A percentile compares a stretch with the other conserved stretches of the same genome.
Evolutionary conservation across 129 eudicot genomes (phyloP).

Genomic region (Flaveria ramosissima): DNA sequence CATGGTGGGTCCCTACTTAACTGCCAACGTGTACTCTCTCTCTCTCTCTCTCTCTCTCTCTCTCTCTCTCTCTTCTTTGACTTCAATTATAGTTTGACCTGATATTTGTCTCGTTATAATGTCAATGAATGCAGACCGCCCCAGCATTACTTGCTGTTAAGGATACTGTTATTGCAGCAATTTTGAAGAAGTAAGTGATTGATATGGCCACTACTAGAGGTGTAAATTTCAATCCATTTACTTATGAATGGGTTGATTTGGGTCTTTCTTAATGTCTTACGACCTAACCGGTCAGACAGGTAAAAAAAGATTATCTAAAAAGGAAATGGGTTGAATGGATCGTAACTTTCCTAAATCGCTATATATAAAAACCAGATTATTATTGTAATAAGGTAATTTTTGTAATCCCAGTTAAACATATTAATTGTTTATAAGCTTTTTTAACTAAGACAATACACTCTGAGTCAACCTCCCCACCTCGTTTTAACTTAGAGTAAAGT

Average conservation of each 20-base stretch:
- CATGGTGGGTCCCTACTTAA: constrained; percentile 57
- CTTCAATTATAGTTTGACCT: constrained; percentile 6
- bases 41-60: neutral
- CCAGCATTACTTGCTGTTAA: constrained; percentile 68
- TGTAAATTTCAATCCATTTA: constrained; percentile 4
- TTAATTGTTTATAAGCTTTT: neutral
- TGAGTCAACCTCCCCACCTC: neutral
- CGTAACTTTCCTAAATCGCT: neutral
- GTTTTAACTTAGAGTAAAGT: neutral
- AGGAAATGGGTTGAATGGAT: neutral
- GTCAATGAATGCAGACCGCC: constrained; percentile 63
- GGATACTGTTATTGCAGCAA: constrained; percentile 64
- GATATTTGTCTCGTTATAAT: constrained; percentile 12
- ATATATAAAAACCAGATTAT: neutral
- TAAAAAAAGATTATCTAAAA: neutral
- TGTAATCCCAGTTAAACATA: neutral
- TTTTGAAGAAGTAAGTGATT: constrained; percentile 83
- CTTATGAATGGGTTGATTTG: neutral
- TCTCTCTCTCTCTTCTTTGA: neutral
- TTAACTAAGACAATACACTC: neutral
- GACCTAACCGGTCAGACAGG: neutral
- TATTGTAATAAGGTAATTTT: neutral
- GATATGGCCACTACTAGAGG: constrained; percentile 11
- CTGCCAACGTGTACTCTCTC: constrained; percentile 2
- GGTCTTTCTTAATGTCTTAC: neutral